Evolutionary conservation across 306 rosid genomes (phyloP), one percentile per base, ranked within the genome.

Genomic region (Cicer pinnatifidum): DNA sequence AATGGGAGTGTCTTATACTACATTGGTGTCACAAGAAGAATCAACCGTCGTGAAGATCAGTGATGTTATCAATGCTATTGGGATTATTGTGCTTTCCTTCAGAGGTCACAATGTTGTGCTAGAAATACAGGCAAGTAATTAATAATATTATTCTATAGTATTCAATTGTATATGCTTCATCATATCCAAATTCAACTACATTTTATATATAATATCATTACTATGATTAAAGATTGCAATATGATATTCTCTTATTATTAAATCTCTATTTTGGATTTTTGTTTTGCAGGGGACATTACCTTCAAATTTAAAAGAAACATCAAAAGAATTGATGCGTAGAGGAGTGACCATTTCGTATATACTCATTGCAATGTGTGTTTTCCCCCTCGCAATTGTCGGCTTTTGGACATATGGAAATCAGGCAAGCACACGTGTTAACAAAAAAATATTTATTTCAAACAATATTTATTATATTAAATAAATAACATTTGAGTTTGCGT

Each of bases 81-180:
- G 93, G 16, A 80, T 79, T 74, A 75, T 88, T 67, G 3, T 84
- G 12, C 82, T 89, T 6, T 44, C 84, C 1, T 88, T 88, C 69
- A 81, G 89, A 83, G 97, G 97, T 8, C 97, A 91, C 35, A 91
- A 91, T 50, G 58, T 91, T 67, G 23, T 89, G 59, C 97, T 89
- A 28, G 97, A 91, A 81, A 89, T 91, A 33, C 96, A 91, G 89
- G 93, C 75, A n/a, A 68, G 75, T 13, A 4, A 13, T 0, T 28
- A 28, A 28, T 28, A 28, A 28, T 28, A 28, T 28, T 28, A 28
- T 28, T 28, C 3, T 28, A 28, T 28, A 3, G 5, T 28, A 28
- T 28, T 28, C 35, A 28, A 28, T 28, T 28, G 35, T 28, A 28
- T 28, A 28, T 3, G 0, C 35, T 28, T 28, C 35, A 28, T 28